phyloP scores from a whole-genome alignment of 768 basidiomycete genomes.

The Steccherinum ochraceum region DNA sequence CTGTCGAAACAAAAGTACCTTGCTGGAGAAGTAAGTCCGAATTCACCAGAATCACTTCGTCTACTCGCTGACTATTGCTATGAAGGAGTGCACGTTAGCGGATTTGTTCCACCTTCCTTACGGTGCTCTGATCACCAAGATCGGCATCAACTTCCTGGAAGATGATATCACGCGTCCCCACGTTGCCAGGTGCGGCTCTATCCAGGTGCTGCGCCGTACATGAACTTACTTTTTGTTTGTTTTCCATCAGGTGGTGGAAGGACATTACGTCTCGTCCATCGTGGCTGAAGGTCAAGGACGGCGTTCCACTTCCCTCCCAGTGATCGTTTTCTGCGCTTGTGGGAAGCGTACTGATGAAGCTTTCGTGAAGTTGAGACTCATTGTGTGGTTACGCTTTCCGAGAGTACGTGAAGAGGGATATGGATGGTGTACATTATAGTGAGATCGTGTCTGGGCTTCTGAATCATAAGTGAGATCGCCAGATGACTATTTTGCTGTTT shows the following conservation, averaged over 20 bases:
- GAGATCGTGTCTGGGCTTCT: too few relatives aligned
- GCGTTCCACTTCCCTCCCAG: not conserved
- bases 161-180: slow-evolving; percentile 29
- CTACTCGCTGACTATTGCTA: not conserved
- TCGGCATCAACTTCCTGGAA: slow-evolving; percentile 25
- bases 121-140: slow-evolving; percentile 22
- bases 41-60: not conserved
- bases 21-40: slow-evolving; percentile 21
- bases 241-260: slow-evolving; percentile 41
- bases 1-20: slow-evolving; percentile 21
- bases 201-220: not conserved
- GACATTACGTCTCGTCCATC: slow-evolving; percentile 38
- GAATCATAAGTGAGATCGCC: too few relatives aligned
- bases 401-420: too few relatives aligned
- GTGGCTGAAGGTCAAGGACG: slow-evolving; percentile 40
- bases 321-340: too few relatives aligned
- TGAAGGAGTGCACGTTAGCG: slow-evolving; percentile 43
- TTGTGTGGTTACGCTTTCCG: not conserved
- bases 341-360: too few relatives aligned
- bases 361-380: not conserved
- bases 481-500: too few relatives aligned
- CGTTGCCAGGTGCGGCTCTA: slow-evolving; percentile 32
- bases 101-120: slow-evolving; percentile 55
- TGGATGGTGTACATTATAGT: too few relatives aligned
- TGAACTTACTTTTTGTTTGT: not conserved